Base-by-base conservation (phyloP, 106 monocot genomes). In the Allium cepa region DNA sequence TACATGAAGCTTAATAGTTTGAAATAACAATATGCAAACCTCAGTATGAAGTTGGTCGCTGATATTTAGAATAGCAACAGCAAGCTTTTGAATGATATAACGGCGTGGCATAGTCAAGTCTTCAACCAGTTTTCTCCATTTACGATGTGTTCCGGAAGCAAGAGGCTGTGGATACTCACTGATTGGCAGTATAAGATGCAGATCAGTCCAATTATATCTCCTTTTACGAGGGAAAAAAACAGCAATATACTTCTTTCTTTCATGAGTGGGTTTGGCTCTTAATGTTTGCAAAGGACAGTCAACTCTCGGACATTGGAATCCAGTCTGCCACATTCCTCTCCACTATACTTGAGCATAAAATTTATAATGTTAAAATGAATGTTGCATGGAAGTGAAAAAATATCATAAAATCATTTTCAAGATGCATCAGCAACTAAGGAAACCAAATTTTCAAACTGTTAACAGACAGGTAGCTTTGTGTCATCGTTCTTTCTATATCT, bases 251-350 rank as follows among this genome's bases (percentile, higher is more conserved):
- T 68, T 85, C 74, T 95, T 95, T 76, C 88, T 79, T 51, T 86
- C 91, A 78, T 91, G 87, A 69, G 83, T 95, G 36, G 95, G 95
- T 59, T 95, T 95, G 62, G 88, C 85, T 76, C 73, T 91, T 69
- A 95, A 73, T 62, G 95, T 88, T 77, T 80, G 62, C 55, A 88
- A 75, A 22, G 95, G 91, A 68, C 81, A 84, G 64, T 95, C 95
- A 70, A 28, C 65, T 68, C 71, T 85, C 49, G 79, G 77, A 73
- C 95, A 95, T 59, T 68, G 73, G 55, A 95, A 88, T 76, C 91
- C 85, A 52, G 84, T 91, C 72, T 91, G 95, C 95, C 95, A 95
- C 69, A 91, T 95, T 59, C 95, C 95, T 81, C 91, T 83, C 95
- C 95, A 95, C 95, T 95, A 73, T 62, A 82, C 75, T 80, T 75